Percentiles rank a stretch among this genome's conserved stretches.
Conservation (phyloP, 106 monocot genomes). For the Phalaenopsis aphrodite region DNA sequence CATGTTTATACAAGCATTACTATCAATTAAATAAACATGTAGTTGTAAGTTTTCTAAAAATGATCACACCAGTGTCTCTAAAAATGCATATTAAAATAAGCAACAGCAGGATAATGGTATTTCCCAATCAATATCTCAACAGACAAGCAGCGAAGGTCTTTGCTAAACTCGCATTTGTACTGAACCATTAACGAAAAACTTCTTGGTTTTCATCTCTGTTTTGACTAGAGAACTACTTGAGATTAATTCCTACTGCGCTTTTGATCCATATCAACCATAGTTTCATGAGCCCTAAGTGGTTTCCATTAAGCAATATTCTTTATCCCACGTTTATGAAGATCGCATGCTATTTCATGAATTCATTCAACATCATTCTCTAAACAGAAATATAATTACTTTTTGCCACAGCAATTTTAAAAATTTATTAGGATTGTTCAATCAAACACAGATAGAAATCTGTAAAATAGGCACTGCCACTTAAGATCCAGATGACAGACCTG, state of each 20-base stretch:
- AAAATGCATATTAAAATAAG: not conserved
- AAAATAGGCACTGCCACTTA: not conserved
- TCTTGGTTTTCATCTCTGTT: not conserved
- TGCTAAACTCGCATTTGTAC: not conserved
- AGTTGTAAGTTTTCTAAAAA: no score
- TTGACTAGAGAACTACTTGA: not conserved
- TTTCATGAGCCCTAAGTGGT: not conserved
- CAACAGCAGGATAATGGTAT: not conserved
- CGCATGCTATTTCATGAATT: not conserved
- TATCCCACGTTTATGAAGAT: not conserved
- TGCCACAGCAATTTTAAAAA: not conserved
- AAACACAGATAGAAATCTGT: not conserved
- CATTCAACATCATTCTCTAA: not conserved
- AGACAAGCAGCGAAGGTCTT: not conserved
- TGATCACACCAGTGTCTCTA: not conserved
- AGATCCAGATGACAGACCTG: slow-evolving; percentile 34
- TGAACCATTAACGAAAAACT: not conserved
- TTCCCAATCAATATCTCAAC: not conserved
- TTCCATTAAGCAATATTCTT: not conserved
- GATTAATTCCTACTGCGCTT: not conserved
- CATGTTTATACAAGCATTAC: no score
- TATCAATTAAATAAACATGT: no score
- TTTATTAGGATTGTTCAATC: not conserved
- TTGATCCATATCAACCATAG: not conserved
- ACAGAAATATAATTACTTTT: not conserved